phyloP scores from a whole-genome alignment of 2,329 filamentous ascomycete species.

The Phialemonium atrogriseum region DNA sequence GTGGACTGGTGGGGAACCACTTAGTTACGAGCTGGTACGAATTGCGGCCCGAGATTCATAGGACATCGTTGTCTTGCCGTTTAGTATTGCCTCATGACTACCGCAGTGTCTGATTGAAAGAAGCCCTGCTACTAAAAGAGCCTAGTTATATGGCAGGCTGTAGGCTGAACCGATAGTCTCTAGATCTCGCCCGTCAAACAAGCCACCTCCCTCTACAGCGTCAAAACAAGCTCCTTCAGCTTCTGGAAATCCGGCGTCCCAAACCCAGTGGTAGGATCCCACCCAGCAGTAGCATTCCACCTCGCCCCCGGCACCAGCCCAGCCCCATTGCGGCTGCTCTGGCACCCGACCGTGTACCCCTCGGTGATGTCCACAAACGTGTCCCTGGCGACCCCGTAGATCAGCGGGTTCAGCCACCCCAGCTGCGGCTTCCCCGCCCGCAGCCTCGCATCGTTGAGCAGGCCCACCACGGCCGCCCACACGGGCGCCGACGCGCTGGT shows the following conservation, averaged over 20 bases:
- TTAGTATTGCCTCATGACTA: too few relatives aligned
- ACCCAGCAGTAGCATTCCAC: constrained; percentile 32
- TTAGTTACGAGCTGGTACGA: too few relatives aligned
- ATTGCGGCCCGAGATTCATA: too few relatives aligned
- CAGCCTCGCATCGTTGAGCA: constrained; percentile 57
- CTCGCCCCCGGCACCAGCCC: constrained; percentile 23
- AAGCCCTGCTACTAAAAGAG: too few relatives aligned
- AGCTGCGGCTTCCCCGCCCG: constrained; percentile 41
- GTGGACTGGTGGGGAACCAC: too few relatives aligned
- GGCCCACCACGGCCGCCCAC: constrained; percentile 52
- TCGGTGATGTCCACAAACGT: constrained; percentile 27
- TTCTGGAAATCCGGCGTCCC: constrained; percentile 34
- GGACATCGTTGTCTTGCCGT: too few relatives aligned
- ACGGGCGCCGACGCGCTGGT: constrained; percentile 51
- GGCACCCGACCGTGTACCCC: constrained; percentile 25
- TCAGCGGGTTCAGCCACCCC: constrained; percentile 55
- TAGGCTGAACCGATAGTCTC: too few relatives aligned
- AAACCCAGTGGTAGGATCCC: constrained; percentile 38
- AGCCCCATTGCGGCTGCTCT: constrained; percentile 16
- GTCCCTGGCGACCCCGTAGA: constrained; percentile 33
- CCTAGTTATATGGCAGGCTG: too few relatives aligned
- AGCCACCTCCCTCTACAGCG: background rate
- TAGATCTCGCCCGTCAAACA: background rate
- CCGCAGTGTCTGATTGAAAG: too few relatives aligned
- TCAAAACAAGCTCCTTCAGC: constrained; percentile 14